Evolutionary conservation across 1,284 basidiomycete genomes (phyloP), one percentile per base, ranked within the genome.

Genomic region (Lignosus rhinocerotis): DNA sequence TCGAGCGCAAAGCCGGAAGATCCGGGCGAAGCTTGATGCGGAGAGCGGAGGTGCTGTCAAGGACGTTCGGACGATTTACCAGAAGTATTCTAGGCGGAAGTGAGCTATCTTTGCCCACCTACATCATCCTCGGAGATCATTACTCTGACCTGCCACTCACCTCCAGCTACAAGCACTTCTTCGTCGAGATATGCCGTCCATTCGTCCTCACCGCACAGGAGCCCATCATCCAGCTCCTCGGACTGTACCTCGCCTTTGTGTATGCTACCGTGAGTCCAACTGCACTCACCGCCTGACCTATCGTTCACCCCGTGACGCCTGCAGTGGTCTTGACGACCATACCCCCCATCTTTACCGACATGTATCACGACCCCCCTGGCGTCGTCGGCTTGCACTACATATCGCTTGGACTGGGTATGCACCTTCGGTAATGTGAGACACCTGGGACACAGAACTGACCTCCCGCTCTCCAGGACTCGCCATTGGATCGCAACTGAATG

Each of bases 381-480:
- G 86, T 90, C 46, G 80, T 85, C 0, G 87, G 81, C 0, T 70
- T 85, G 16, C 75, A 85, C 67, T 91, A 89, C 65, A 77, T 90
- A 58, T 80, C 87, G 1, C 76, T 90, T 2, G 86, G 85, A 1
- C 52, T 84, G 1, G 86, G 85, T 8, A 25, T 30, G 21, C 16
- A 6, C 1, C 11, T 39, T 6, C 12, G 7, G 36, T 25, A 25
- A 25, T 25, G 25, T 25, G 25, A 25, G 2, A 25, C 2, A 25
- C 25, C 25, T 4, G 4, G 25, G 25, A 2, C 25, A 25, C 25
- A 25, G 25, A 4, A 25, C 25, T 25, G 25, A 25, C 25, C 25
- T 25, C 36, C 36, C 16, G 36, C 11, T 38, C 2, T 38, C 11
- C 36, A 38, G 36, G 36, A 38, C 70, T 87, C 3, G 72, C 74